A percentile compares a stretch with the other conserved stretches of the same genome.
Evolutionary conservation across 169 alveolate genomes (phyloP).

Genomic region (Perkinsus marinus): DNA sequence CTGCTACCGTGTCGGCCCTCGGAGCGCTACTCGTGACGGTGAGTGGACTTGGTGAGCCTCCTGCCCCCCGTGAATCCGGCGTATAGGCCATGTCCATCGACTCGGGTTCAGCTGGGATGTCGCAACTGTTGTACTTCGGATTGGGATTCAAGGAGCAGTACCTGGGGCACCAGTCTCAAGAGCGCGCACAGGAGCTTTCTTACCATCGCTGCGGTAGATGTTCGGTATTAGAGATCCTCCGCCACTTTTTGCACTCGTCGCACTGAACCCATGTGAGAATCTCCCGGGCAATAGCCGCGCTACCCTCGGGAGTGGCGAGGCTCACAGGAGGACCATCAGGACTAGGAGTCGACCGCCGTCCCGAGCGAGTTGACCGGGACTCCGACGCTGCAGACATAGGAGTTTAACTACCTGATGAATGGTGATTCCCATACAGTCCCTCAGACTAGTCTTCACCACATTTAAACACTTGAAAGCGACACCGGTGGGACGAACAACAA

Average conservation of each 20-base stretch:
- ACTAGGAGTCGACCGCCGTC: not conserved
- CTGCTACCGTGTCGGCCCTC: not conserved
- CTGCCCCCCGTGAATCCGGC: not conserved
- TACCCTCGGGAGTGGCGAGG: not conserved
- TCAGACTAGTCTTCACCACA: not conserved
- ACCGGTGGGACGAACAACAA: not conserved
- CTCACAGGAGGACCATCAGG: not conserved
- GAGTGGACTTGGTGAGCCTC: not conserved
- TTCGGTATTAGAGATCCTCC: not conserved
- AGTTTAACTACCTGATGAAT: too few relatives aligned
- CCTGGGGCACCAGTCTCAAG: not conserved
- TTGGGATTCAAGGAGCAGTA: not conserved
- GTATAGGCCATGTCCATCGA: not conserved
- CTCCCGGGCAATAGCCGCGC: not conserved
- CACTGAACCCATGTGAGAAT: not conserved
- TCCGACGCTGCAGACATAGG: too few relatives aligned
- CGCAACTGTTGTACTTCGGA: not conserved
- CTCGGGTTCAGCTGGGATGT: not conserved
- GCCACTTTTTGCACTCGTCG: not conserved
- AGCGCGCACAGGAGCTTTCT: not conserved
- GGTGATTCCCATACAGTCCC: too few relatives aligned
- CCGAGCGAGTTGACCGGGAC: not conserved
- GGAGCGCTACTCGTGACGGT: not conserved
- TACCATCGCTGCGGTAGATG: not conserved
- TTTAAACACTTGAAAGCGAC: not conserved